Evolutionary conservation across 805 yeast species (phyloP).

Genomic region (Candida tibetensis): DNA sequence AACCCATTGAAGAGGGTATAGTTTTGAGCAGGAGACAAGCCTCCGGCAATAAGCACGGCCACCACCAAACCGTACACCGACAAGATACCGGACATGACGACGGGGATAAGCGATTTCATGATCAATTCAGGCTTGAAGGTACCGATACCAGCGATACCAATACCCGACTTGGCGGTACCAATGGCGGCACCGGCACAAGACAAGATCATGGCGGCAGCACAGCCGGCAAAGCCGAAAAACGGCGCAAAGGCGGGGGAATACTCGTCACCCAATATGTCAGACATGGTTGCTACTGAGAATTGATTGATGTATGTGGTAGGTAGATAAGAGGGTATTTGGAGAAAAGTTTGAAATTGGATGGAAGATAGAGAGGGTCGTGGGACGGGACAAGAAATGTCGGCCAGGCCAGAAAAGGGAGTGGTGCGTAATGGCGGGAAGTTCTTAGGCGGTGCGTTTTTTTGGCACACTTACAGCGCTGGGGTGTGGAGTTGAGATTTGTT

Average conservation of each 20-base stretch:
- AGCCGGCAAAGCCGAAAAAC: conserved; percentile 96
- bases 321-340: neutral
- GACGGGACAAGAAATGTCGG: too few relatives aligned
- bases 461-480: too few relatives aligned
- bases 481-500: too few relatives aligned
- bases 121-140: conserved; percentile 95
- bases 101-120: conserved; percentile 95
- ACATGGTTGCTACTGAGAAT: conserved; percentile 6
- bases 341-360: too few relatives aligned
- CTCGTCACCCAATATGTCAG: conserved; percentile 44
- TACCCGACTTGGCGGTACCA: conserved; percentile 97
- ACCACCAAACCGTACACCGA: conserved; percentile 97
- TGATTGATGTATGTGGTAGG: neutral
- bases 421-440: too few relatives aligned
- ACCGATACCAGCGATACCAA: conserved; percentile 98
- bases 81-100: conserved; percentile 95
- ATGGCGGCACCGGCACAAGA: conserved; percentile 98
- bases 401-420: too few relatives aligned
- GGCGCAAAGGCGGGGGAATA: conserved; percentile 93
- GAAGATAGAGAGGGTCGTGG: too few relatives aligned
- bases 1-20: conserved; percentile 94
- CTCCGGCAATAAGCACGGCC: conserved; percentile 91
- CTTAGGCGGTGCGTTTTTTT: too few relatives aligned
- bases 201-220: conserved; percentile 87
- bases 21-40: conserved; percentile 69